Percentiles rank a stretch among this genome's conserved stretches.
phyloP scores from a whole-genome alignment of 2,329 filamentous ascomycete species.

The Exophiala mesophila region DNA sequence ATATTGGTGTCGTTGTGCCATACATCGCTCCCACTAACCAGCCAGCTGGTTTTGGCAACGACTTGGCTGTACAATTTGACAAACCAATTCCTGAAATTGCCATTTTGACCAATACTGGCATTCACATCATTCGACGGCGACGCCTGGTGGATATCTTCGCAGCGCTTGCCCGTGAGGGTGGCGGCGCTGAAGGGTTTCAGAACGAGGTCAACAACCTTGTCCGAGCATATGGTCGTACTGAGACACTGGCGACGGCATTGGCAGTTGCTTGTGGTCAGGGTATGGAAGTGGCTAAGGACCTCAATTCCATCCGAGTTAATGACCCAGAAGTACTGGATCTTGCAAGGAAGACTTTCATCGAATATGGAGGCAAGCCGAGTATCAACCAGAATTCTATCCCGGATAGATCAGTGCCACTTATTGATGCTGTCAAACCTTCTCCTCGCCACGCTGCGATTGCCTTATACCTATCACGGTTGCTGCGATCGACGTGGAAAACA shows the following conservation, averaged over 20 bases:
- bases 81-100: conserved; percentile 76
- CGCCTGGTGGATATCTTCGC: conserved; percentile 91
- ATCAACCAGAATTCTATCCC: conserved; percentile 70
- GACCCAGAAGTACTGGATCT: conserved; percentile 83
- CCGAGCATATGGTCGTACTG: conserved; percentile 76
- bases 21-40: conserved; percentile 64
- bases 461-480: conserved; percentile 79
- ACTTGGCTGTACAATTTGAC: conserved; percentile 94
- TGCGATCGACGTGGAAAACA: conserved; percentile 82
- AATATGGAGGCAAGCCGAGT: conserved; percentile 82
- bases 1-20: conserved; percentile 69
- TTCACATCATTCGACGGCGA: conserved; percentile 78
- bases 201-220: conserved; percentile 79
- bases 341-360: conserved; percentile 82
- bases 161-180: conserved; percentile 66
- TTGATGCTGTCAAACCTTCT: conserved; percentile 81
- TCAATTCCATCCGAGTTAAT: conserved; percentile 63
- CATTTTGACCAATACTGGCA: conserved; percentile 82
- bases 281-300: conserved; percentile 68
- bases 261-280: conserved; percentile 95
- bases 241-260: conserved; percentile 83
- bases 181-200: conserved; percentile 75
- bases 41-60: conserved; percentile 83
- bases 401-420: conserved; percentile 57
- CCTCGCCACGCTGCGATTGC: conserved; percentile 84